These are phyloP conservation scores for Fraxinus cuspidata DNA, from an alignment of 257 asterid species.

Conservation along the genomic window DNA sequence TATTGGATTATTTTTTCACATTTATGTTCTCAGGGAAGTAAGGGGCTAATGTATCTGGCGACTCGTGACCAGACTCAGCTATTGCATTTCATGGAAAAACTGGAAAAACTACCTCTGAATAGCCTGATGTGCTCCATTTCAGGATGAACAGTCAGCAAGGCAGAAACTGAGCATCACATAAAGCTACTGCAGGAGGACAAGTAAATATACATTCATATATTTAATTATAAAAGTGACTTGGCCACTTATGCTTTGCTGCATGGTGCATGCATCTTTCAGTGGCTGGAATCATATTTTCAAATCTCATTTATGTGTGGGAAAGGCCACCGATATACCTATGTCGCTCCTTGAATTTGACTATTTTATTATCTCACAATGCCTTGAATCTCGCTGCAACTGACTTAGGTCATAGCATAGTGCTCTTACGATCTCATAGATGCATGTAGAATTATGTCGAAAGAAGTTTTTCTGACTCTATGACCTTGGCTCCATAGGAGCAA, in stretches of 20 bases:
- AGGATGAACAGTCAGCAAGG: constrained; percentile 67
- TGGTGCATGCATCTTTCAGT: not conserved
- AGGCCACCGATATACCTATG: not conserved
- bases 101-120: constrained; percentile 51
- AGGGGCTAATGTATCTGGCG: constrained; percentile 21
- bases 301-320: constrained; percentile 24
- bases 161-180: constrained; percentile 77
- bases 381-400: constrained; percentile 17
- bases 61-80: constrained; percentile 63
- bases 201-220: constrained; percentile 39
- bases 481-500: not conserved
- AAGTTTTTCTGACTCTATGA: not conserved
- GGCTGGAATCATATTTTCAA: constrained; percentile 19
- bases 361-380: constrained; percentile 5
- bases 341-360: constrained; percentile 11
- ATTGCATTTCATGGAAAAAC: constrained; percentile 56
- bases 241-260: not conserved
- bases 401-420: not conserved
- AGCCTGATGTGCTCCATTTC: constrained; percentile 38
- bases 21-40: constrained; percentile 20
- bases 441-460: not conserved
- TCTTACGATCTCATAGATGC: not conserved
- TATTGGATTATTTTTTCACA: constrained; percentile 14
- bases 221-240: not conserved
- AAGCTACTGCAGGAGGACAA: constrained; percentile 77